Percentiles rank a stretch among this genome's conserved stretches.
These are phyloP conservation scores for Ascochyta viciae-villosae DNA, from an alignment of 2,329 filamentous ascomycete species.

Conservation along the genomic window DNA sequence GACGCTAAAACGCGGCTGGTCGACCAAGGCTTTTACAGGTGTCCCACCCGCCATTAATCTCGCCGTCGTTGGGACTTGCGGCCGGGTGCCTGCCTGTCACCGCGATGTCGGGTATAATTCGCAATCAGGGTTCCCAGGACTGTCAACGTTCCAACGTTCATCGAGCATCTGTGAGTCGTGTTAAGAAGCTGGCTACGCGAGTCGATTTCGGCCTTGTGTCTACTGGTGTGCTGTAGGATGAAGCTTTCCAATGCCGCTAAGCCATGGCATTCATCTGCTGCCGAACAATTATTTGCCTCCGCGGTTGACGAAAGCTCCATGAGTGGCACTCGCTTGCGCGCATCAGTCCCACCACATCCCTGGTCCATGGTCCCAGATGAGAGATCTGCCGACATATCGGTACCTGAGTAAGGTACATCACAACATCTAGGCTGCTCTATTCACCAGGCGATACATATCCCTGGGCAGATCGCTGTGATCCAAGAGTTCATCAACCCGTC, in stretches of 20 bases:
- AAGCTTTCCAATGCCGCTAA: not conserved
- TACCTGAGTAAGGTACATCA: not conserved
- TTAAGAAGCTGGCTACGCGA: not conserved
- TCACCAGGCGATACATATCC: slow-evolving; percentile 2
- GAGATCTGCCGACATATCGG: slow-evolving; percentile 3
- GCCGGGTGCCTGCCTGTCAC: not conserved
- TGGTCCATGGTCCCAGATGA: not conserved
- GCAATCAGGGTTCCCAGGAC: not conserved
- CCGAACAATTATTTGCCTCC: not conserved
- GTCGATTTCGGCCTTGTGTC: not conserved
- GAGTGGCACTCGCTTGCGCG: not conserved
- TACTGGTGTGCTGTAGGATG: not conserved
- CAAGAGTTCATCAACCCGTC: slow-evolving; percentile 6
- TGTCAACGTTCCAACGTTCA: not conserved
- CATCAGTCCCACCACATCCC: not conserved
- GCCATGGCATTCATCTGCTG: not conserved
- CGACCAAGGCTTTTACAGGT: not conserved
- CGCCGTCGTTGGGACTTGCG: not conserved
- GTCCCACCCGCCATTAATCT: not conserved
- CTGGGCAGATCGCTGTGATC: slow-evolving; percentile 16
- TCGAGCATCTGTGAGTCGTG: not conserved
- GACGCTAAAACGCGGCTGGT: not conserved
- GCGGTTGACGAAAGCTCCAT: not conserved
- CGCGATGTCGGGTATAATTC: not conserved
- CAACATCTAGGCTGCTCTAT: not conserved